These are phyloP conservation scores for Syzygium aromaticum DNA, from an alignment of 345 rosid genomes.

Conservation along the genomic window DNA sequence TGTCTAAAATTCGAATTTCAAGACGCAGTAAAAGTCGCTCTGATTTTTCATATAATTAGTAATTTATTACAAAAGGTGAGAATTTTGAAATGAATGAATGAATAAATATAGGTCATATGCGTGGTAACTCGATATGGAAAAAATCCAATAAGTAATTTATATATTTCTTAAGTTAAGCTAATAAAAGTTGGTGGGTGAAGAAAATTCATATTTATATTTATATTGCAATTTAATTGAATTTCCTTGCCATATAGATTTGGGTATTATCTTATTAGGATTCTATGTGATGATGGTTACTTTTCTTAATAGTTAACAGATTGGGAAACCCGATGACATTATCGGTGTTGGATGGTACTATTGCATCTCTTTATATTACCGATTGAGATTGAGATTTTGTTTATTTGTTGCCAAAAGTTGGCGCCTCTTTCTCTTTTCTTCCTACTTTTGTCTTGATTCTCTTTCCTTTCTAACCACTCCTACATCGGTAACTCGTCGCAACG, in stretches of 20 bases:
- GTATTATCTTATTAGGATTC: not conserved
- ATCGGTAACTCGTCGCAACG: too few relatives aligned
- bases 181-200: not conserved
- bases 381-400: not conserved
- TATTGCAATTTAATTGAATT: not conserved
- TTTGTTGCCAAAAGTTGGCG: not conserved
- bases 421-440: not conserved
- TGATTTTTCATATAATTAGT: too few relatives aligned
- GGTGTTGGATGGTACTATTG: not conserved
- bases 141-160: not conserved
- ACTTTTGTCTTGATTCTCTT: not conserved
- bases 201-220: accelerated
- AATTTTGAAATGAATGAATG: too few relatives aligned
- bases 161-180: not conserved
- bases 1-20: not conserved
- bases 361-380: not conserved
- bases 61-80: too few relatives aligned
- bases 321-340: not conserved
- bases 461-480: not conserved
- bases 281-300: not conserved
- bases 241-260: not conserved
- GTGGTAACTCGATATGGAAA: too few relatives aligned
- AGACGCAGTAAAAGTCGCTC: accelerated
- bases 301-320: not conserved
- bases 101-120: too few relatives aligned